A percentile compares a stretch with the other conserved stretches of the same genome.
phyloP scores from a whole-genome alignment of 306 rosid genomes.

The cucumber (Cucumis sativus) region DNA sequence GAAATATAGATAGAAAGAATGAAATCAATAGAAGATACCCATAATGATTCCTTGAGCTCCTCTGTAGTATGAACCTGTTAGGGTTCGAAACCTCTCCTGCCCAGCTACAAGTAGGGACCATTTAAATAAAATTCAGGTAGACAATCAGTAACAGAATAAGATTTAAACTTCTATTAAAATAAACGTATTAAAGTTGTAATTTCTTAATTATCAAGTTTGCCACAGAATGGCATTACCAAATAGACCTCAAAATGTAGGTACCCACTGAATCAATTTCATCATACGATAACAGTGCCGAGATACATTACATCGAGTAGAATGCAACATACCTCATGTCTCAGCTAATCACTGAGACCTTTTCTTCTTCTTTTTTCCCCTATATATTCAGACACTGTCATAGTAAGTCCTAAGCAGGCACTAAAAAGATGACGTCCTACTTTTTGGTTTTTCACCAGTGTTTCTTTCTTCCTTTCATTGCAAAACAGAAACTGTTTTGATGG shows the following conservation, averaged over 20 bases:
- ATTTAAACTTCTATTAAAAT: not conserved
- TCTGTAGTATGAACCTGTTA: conserved; percentile 79
- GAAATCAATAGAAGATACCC: conserved; percentile 33
- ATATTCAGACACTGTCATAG: not conserved
- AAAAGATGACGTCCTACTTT: not conserved
- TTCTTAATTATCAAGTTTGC: not conserved
- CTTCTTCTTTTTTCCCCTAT: too few species aligned
- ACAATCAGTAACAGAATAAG: not conserved
- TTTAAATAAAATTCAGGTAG: not conserved
- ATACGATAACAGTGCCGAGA: not conserved
- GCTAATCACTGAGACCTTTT: not conserved
- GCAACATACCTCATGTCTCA: not conserved
- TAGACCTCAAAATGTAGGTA: not conserved
- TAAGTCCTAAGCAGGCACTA: not conserved
- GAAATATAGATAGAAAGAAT: not conserved
- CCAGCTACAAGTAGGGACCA: conserved; percentile 42
- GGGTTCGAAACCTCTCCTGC: conserved; percentile 78
- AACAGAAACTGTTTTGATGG: not conserved
- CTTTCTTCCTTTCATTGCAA: not conserved
- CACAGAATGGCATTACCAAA: not conserved
- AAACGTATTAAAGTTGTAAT: not conserved
- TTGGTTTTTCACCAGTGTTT: not conserved
- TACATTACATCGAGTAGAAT: not conserved
- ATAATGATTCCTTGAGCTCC: conserved; percentile 84
- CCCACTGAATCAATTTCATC: not conserved